Evolutionary conservation across 2,329 filamentous ascomycete genomes (phyloP).

Genomic region (Claviceps sp.): DNA sequence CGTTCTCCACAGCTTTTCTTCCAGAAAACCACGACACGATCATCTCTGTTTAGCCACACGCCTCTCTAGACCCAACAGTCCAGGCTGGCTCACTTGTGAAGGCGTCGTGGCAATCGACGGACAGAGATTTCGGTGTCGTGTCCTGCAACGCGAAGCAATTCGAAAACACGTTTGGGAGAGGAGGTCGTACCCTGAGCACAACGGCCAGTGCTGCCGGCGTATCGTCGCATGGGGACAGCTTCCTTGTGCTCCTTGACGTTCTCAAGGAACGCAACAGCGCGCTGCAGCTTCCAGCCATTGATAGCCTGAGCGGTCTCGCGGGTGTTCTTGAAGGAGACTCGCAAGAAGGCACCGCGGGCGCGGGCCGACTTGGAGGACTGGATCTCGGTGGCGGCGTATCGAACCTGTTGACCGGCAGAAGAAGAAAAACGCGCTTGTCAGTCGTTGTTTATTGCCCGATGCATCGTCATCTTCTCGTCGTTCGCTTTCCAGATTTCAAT

Average conservation of each 20-base stretch:
- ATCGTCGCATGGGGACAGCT: constrained; percentile 96
- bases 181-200: constrained; percentile 86
- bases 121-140: not conserved
- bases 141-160: not conserved
- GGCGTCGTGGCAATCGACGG: not conserved
- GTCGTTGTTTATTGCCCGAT: constrained; percentile 1
- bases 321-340: constrained; percentile 99
- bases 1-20: too few relatives aligned
- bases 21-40: not conserved
- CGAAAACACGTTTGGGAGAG: not conserved
- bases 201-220: constrained; percentile 89
- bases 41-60: not conserved
- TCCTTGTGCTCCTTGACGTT: constrained; percentile 96
- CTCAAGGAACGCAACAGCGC: constrained; percentile 92
- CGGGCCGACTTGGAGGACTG: constrained; percentile 85
- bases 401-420: constrained; percentile 47
- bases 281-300: constrained; percentile 97
- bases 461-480: not conserved
- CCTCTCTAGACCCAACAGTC: not conserved
- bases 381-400: constrained; percentile 89
- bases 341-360: constrained; percentile 96
- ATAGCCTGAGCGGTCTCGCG: constrained; percentile 98
- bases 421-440: constrained; percentile 12
- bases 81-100: not conserved
- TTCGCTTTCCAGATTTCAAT: not conserved